Base-by-base conservation (phyloP, 1,139 yeast genomes). In the Nakaseomyces kungkrabaensis region DNA sequence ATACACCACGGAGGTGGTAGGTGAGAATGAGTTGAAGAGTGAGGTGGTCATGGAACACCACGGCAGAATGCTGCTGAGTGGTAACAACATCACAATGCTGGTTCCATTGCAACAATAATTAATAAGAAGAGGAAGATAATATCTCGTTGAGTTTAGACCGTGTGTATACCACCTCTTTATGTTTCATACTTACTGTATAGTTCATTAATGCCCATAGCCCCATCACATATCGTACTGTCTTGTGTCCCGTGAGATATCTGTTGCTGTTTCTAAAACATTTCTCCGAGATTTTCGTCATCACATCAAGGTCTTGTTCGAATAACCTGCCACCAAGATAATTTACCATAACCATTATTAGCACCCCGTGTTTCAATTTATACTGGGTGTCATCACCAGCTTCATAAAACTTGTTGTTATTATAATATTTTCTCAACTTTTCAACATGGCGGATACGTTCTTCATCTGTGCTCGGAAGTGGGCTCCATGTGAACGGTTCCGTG, bases 21-120 rank as follows among this genome's bases (percentile, higher is more conserved):
- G 68, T 62, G 48, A 71, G 68, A 50, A 72, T 7, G 52, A 68
- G 62, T 46, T 71, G 68, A 50, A 72, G 67, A 52, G 70, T 70
- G 50, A 76, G 78, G 58, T 76, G 78, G 63, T 63, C 17, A 58
- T 62, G 58, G 57, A 58, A 41, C 67, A 63, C 54, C 60, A 59
- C 24, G 68, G 68, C 13, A 82, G 81, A 66, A 83, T 92, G 76
- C 75, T 92, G 51, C 73, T 92, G 58, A 89, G 89, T 67, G 96
- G 97, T n/a, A 85, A 85, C 57, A 85, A 82, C 59, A 80, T 90
- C 48, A 83, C 95, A 48, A 86, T 90, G 96, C 74, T 82, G 33
- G 72, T 75, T 4, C 80, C 79, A 26, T 33, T 32, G 43, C 29
- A 48, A 17, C 38, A 24, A 46, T 44, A 25, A 26, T 8, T 8